Base-by-base conservation (phyloP, 2,329 filamentous ascomycete species). In the Fusarium sp. region DNA sequence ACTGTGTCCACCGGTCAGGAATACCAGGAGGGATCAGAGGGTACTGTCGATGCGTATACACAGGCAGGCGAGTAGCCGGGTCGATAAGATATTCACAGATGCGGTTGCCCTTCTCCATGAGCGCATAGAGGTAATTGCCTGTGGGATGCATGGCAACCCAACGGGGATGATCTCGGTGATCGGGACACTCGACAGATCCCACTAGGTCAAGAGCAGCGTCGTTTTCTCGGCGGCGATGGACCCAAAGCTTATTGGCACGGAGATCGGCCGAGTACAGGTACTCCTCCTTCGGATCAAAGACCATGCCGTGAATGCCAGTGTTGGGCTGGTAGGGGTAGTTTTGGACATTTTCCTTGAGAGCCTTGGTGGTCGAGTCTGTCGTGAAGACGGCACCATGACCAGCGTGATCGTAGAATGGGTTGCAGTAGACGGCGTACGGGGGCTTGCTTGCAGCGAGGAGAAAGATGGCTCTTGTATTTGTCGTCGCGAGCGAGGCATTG, bases 41-140 rank as follows among this genome's bases (percentile, higher is more conserved):
- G 81, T 91, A 97, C 63, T 89, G 87, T 74, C 92, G 90, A 80
- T 93, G 89, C 6, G 94, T 97, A 84, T 94, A 97, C 20, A 94
- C 89, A 14, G 95, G 95, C 80, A 94, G 84, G 81, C 91, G 92
- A 5, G 93, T 94, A 52, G 86, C 82, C 65, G 91, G 89, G 81
- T 97, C 93, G 82, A 97, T 91, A 74, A 93, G 88, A 83, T 97
- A 97, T 78, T 95, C 93, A 81, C 91, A 94, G 66, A 97, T 85
- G 61, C 92, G 88, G 85, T 97, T 97, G 64, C 94, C 94, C n/a
- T 92, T 92, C 84, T 97, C 95, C 93, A 97, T 97, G 76, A 97
- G 87, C 9, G 90, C 94, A 84, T 97, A 97, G 66, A 97, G 88
- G 82, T 95, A 95, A 67, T 91, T 89, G 22, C 94, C 94, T 1